Evolutionary conservation across 441 rosid genomes (phyloP), one percentile per base, ranked within the genome.

Genomic region (Mallotus repandus): DNA sequence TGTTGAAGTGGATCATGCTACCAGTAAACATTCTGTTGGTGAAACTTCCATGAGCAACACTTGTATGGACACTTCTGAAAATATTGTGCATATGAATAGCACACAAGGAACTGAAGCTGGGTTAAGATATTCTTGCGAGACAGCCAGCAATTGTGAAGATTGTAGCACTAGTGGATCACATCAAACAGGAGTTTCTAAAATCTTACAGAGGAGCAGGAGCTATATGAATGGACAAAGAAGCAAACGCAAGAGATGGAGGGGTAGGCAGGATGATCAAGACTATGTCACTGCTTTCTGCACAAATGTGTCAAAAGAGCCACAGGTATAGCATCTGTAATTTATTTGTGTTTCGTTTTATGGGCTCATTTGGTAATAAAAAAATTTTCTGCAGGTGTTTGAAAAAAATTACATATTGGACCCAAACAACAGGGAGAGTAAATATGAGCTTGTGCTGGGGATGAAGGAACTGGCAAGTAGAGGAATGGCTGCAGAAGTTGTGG

Each of bases 201-300:
- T 79, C 77, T 69, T 77, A 29, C 81, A 71, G 59, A 87, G 86
- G 84, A 84, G 74, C 77, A 89, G 89, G 81, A 82, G 80, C 67
- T 80, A 81, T 77, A 74, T 81, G 69, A 73, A 76, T 69, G 86
- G 88, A 71, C 93, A 95, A 81, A 80, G 96, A 79, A 86, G 86
- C 80, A 92, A 91, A 81, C 98, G 96, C 41, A 95, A 88, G 86
- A 82, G 94, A 75, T 95, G 99, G 99, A 87, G 93, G 80, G 96
- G 93, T 71, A 85, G 99, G 70, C 82, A 80, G 77, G 93, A 86
- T 81, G 90, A 92, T 73, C 76, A 82, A 38, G 84, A 75, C 76
- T 78, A 76, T 70, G 11, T 73, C 64, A 71, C 81, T 67, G 48
- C 73, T 74, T 57, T 71, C 15, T 41, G 76, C 70, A 57, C 79